Evolutionary conservation across 2,329 filamentous ascomycete genomes (phyloP).

Genomic region (Colletotrichum gigasporum): DNA sequence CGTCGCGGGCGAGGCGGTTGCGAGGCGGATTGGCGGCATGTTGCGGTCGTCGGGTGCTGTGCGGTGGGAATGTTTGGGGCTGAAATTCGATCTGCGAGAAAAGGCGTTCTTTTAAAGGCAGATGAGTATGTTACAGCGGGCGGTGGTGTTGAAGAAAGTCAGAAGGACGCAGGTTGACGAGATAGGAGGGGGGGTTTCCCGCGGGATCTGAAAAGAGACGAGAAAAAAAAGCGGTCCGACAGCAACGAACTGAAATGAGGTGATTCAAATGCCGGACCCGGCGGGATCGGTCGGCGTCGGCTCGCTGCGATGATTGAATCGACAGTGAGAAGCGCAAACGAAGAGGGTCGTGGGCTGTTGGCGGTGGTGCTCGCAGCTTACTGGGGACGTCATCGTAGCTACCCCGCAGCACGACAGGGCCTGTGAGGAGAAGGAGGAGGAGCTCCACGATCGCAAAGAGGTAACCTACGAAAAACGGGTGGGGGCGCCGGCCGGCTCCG

Average conservation of each 20-base stretch:
- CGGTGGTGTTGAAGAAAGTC: not conserved
- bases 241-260: no score
- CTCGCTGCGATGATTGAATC: no score
- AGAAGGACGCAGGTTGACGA: not conserved
- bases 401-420: slow-evolving; percentile 8
- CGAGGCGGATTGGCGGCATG: slow-evolving; percentile 56
- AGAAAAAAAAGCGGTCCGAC: not conserved
- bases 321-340: no score
- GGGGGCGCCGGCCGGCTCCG: no score
- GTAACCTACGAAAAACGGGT: no score
- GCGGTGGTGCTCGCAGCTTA: not conserved
- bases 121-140: not conserved
- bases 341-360: not conserved
- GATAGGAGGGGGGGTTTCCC: not conserved
- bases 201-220: slow-evolving; percentile 8
- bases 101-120: not conserved
- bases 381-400: slow-evolving; percentile 17
- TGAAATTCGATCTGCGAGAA: not conserved
- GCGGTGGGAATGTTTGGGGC: not conserved
- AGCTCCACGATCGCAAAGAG: slow-evolving; percentile 17
- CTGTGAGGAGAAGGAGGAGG: not conserved
- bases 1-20: slow-evolving; percentile 64
- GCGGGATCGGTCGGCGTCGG: not conserved
- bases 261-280: slow-evolving; percentile 13
- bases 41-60: not conserved